These are phyloP conservation scores for Eryngium alpinum DNA, from an alignment of 140 eudicot species.

Conservation along the genomic window DNA sequence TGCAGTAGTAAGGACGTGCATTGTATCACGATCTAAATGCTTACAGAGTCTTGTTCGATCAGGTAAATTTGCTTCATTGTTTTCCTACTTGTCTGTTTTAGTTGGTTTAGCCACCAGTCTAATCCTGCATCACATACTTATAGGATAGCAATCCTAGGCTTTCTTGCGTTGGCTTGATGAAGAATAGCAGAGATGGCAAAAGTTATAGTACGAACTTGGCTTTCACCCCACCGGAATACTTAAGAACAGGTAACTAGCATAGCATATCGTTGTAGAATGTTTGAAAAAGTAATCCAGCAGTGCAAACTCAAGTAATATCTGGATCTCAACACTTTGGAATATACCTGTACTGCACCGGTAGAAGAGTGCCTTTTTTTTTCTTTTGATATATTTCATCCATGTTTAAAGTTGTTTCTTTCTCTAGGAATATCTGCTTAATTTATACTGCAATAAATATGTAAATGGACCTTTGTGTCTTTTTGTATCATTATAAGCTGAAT, in stretches of 20 bases:
- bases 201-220: constrained; percentile 95
- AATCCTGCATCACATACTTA: constrained; percentile 1
- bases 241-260: constrained; percentile 63
- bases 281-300: background rate
- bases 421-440: no score
- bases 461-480: no score
- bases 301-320: background rate
- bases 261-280: background rate
- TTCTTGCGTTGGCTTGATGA: constrained; percentile 92
- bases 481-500: background rate
- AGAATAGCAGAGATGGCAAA: constrained; percentile 94
- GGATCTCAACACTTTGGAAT: background rate
- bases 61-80: constrained; percentile 34
- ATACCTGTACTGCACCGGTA: background rate
- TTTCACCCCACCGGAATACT: constrained; percentile 91
- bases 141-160: constrained; percentile 93
- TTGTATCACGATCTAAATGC: constrained; percentile 92
- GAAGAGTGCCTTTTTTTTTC: background rate
- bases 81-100: background rate
- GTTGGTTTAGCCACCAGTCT: background rate
- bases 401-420: no score
- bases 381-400: background rate
- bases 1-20: constrained; percentile 72
- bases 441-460: no score
- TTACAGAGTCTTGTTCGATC: constrained; percentile 88